Evolutionary conservation across 306 rosid genomes (phyloP), one percentile per base, ranked within the genome.

Genomic region (Vigna radiata): DNA sequence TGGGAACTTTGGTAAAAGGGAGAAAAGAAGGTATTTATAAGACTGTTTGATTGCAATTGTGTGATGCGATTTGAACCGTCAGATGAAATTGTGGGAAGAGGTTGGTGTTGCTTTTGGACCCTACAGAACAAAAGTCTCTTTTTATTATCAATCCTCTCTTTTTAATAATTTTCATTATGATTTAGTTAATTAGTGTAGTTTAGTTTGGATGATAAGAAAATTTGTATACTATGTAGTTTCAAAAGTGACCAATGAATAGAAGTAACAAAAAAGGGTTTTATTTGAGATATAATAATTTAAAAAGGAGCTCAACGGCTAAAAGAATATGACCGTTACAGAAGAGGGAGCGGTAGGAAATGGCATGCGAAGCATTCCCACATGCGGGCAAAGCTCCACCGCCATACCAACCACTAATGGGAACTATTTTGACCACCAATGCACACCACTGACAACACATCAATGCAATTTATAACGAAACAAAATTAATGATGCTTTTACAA

Each of bases 241-340:
- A 3, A 29, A 29, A 29, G 33, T 29, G 33, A 29, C 4, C 33
- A 33, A 4, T 33, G 81, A 66, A 36, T 14, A 15, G 3, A 5
- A 8, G 13, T 29, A 29, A 29, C 5, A 29, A 29, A 29, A 25
- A 29, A 29, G 33, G 33, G 33, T 29, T 29, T 29, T 29, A 29
- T 29, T 29, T 29, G 33, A 29, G 33, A 29, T 29, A 29, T 29
- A 29, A 21, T n/a, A 47, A 74, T 52, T 85, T 85, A 27, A 78
- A 64, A 68, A 17, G 16, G 6, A 19, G 12, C 85, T 4, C 85
- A 88, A 88, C 92, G 92, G 95, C 95, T 90, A 90, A 62, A 81
- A 53, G 33, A 67, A 68, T 36, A 61, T 77, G 87, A 83, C 83
- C 92, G 89, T 86, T 85, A 76, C 79, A 68, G 16, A 2, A 25